Conservation (phyloP, 2,329 filamentous ascomycete genomes). For the Apiospora koreana region DNA sequence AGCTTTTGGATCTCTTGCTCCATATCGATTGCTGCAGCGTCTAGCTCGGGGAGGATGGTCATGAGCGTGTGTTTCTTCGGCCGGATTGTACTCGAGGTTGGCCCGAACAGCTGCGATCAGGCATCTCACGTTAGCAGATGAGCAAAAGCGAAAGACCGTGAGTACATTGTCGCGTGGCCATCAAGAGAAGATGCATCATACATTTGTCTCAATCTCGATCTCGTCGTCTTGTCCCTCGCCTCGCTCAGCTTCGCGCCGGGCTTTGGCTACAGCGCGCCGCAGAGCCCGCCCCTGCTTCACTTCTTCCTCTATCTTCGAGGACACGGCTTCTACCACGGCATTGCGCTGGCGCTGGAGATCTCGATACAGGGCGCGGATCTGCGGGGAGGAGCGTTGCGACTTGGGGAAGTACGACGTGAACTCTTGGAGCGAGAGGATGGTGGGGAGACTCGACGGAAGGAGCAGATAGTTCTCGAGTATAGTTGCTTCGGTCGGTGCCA, state of each 20-base stretch:
- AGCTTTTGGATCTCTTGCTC: conserved; percentile 68
- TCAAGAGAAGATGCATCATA: conserved; percentile 34
- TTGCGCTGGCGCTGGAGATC: conserved; percentile 77
- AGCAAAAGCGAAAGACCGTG: background rate
- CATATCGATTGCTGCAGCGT: conserved; percentile 64
- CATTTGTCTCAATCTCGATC: conserved; percentile 61
- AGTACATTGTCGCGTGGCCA: background rate
- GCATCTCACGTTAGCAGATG: background rate
- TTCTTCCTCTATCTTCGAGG: conserved; percentile 66
- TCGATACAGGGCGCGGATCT: conserved; percentile 72
- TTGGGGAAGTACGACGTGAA: conserved; percentile 79
- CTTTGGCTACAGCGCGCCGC: conserved; percentile 56
- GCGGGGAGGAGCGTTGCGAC: conserved; percentile 63
- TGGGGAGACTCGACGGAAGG: conserved; percentile 71
- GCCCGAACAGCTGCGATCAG: conserved; percentile 57
- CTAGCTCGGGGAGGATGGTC: conserved; percentile 69
- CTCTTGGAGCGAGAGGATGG: conserved; percentile 71
- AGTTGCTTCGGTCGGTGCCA: conserved; percentile 73
- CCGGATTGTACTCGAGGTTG: conserved; percentile 43
- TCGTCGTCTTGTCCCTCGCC: conserved; percentile 63
- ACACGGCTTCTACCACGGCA: conserved; percentile 66
- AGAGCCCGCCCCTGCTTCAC: conserved; percentile 60
- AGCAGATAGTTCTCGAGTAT: conserved; percentile 80
- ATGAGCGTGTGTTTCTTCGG: conserved; percentile 59
- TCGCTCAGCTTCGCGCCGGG: conserved; percentile 52